Evolutionary conservation across 208 protist species (phyloP), one percentile per base, ranked within the genome.

Genomic region (Trypanosoma congolense): DNA sequence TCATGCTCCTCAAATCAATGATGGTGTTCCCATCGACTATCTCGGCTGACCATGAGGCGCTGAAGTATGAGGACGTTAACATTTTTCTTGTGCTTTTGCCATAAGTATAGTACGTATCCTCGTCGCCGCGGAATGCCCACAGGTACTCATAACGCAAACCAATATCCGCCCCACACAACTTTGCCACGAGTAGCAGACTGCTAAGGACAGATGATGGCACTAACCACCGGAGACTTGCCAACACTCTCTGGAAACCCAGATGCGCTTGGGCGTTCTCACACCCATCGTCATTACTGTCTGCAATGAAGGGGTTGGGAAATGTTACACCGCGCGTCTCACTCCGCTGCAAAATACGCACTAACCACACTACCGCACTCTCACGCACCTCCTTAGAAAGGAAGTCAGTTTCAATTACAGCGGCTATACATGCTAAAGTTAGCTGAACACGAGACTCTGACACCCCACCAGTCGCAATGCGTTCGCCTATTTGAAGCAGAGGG

Each of bases 211-310:
- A 33, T n/a, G 69, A 49, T 0, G 87, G 78, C 6, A 91, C 65
- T 4, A 73, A 40, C 84, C 87, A 94, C 59, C 90, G 79, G 22
- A 87, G 55, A 31, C 76, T 89, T n/a, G 82, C 72, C 16, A 80
- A 56, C 10, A 62, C 55, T 30, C 70, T 71, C 52, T 73, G 61
- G 22, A 52, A 51, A 31, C 80, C 68, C 31, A 74, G 53, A 18
- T 48, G 65, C 4, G 73, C 51, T 21, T 50, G 38, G 5, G 73
- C 61, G 40, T 70, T 52, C 18, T 70, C 47, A 19, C 10, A 14
- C 21, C 18, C n/a, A 2, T 2, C 42, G 6, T 6, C 8, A 6
- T 46, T n/a, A 46, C 42, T 46, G 21, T n/a, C 21, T 6, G 10
- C 21, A 46, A 9, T 29, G 55, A 67, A 65, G 21, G 59, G 59